Evolutionary conservation across 2,329 filamentous ascomycete genomes (phyloP).

Genomic region (Colletotrichum gigasporum): DNA sequence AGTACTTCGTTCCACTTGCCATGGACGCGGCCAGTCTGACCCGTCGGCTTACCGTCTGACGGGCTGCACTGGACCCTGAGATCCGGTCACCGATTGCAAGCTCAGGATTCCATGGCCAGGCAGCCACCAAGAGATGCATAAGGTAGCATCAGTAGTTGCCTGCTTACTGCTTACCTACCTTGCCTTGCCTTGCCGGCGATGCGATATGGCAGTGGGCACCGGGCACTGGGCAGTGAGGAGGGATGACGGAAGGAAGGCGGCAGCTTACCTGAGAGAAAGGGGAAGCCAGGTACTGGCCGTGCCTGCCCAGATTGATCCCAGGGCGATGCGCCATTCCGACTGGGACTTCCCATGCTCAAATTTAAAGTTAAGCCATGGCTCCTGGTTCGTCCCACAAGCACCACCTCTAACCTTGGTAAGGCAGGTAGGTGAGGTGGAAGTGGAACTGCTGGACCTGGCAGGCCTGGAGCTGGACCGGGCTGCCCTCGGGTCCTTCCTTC

Average conservation of each 20-base stretch:
- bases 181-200: no score
- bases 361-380: conserved; percentile 20
- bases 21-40: background rate
- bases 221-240: background rate
- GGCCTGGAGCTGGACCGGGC: no score
- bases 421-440: background rate
- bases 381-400: conserved; percentile 14
- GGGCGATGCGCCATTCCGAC: background rate
- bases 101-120: no score
- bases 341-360: conserved; percentile 9
- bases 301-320: background rate
- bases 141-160: no score
- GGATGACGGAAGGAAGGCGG: no score
- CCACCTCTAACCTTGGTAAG: conserved; percentile 1
- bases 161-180: no score
- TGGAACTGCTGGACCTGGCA: no score
- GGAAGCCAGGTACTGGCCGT: background rate
- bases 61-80: conserved; percentile 8
- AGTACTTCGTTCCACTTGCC: no score
- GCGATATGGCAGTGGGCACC: background rate
- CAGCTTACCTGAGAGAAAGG: no score
- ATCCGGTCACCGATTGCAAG: background rate
- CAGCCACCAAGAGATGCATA: no score
- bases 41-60: background rate
- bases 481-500: no score